Base-by-base conservation (phyloP, 176 grass and related monocot species). In the Bolboschoenus planiculmis region DNA sequence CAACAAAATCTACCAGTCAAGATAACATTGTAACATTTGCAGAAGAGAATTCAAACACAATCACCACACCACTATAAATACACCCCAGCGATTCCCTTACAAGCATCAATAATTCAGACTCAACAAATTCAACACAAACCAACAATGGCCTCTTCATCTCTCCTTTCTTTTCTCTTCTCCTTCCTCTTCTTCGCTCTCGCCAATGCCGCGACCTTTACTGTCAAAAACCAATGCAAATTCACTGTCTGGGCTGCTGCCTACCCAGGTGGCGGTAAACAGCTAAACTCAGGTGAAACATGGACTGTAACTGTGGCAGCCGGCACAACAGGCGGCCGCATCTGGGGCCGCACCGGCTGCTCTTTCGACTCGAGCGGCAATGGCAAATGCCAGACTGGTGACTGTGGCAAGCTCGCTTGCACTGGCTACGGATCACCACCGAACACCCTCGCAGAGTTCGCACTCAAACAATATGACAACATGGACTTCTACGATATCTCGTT, bases 311-410 rank as follows among this genome's bases (percentile, higher is more conserved):
- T 91, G 2, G 37, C 62, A 2, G 43, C 77, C 0, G 84, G 82
- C 29, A 92, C 90, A 0, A 34, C 55, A 2, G 36, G 21, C 11
- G 86, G 71, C 27, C 87, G 90, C 23, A 27, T 96, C 7, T 89
- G 93, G 90, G 86, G 79, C 3, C 88, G 85, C 20, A 97, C 93
- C 0, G 88, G 85, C 1, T 97, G 88, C 80, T 61, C 6, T 15
- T 90, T 93, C 46, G 84, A 93, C 75, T 71, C 59, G 24, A 80
- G 34, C 56, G 86, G 88, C 42, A 85, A 74, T 0, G 88, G 91
- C 1, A 1, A 48, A 6, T 90, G 91, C 84, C 4, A 79, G 65
- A 90, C 88, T 1, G 88, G 91, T 5, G 85, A 91, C 73, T 89
- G 92, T 78, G 87, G 89, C 4, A 30, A 30, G 2, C 87, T 94